These are phyloP conservation scores for Sporobolomyces phaffii DNA, from an alignment of 768 basidiomycete genomes.

Conservation along the genomic window DNA sequence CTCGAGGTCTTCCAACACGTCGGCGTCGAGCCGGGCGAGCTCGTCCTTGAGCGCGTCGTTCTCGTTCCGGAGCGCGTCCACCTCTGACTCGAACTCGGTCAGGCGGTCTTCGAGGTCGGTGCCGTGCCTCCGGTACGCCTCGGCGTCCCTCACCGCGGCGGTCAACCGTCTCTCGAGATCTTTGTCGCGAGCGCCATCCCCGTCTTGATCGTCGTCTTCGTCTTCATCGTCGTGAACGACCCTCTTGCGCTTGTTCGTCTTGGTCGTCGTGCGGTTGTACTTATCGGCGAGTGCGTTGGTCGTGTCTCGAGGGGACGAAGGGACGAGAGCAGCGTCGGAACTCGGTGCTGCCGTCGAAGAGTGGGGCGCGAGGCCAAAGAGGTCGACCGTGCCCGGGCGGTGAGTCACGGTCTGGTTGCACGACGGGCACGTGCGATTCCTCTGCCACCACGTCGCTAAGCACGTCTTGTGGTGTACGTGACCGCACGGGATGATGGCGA, in stretches of 20 bases:
- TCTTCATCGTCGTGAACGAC: conserved; percentile 5
- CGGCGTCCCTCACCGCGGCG: not conserved
- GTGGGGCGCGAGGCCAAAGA: not conserved
- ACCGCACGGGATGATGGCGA: not conserved
- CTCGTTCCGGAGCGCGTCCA: not conserved
- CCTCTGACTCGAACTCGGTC: not conserved
- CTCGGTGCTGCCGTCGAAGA: not conserved
- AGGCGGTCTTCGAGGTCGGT: not conserved
- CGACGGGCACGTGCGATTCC: not conserved
- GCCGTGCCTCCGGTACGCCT: not conserved
- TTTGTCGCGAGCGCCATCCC: not conserved
- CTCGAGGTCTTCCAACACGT: not conserved
- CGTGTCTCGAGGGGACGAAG: not conserved
- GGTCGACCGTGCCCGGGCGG: not conserved
- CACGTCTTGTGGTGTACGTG: not conserved
- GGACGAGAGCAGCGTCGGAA: too few relatives aligned
- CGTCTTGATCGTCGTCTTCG: not conserved
- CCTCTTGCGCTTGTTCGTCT: not conserved
- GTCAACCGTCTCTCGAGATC: not conserved
- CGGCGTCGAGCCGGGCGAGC: not conserved
- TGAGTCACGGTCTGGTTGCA: not conserved
- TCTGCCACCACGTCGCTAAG: not conserved
- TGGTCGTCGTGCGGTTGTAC: too few relatives aligned
- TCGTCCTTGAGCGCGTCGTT: not conserved
- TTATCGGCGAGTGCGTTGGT: not conserved